Evolutionary conservation across 2,329 filamentous ascomycete genomes (phyloP), one percentile per base, ranked within the genome.

Genomic region (Neodidymelliopsis sp.): DNA sequence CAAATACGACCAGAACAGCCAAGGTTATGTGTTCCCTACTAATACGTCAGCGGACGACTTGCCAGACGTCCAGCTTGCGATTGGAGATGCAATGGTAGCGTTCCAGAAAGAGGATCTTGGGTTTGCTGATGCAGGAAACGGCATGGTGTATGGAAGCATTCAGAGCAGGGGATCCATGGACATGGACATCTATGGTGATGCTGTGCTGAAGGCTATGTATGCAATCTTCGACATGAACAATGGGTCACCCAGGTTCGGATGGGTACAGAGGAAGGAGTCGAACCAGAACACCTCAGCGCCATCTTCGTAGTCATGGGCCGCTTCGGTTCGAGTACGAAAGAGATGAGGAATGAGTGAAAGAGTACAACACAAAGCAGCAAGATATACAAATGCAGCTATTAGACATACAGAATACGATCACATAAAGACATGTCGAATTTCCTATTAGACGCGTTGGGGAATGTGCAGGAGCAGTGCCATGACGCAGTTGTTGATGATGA

Each of bases 1-100:
- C 0, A 56, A 72, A 19, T 75, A 84, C 63, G 73, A 77, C 61
- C 15, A 58, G 9, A 56, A 60, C 2, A 71, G 75, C 28, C 84
- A 82, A 39, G 82, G 84, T 45, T 85, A 81, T 70, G 65, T 77
- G 53, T 75, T 82, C 76, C 67, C 78, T 45, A 78, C 80, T 73
- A 53, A 64, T 6, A 64, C 54, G 3, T 24, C 54, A 0, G 56
- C 35, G 1, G 49, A 56, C 2, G 10, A 56, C 3, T 27, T 66
- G 0, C 62, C 62, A 3, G 44, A 56, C 2, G 27, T 63, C 5
- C 58, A 43, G n/a, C 49, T 66, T 11, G 60, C 60, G 1, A 58
- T 64, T 10, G 62, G 60, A 13, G 59, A 62, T 15, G 9, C 41
- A 1, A 45, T 49, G 41, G 48, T 66, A 6, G 48, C 18, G 0